Evolutionary conservation across 345 rosid genomes (phyloP), one percentile per base, ranked within the genome.

Genomic region (Noccaea caerulescens): DNA sequence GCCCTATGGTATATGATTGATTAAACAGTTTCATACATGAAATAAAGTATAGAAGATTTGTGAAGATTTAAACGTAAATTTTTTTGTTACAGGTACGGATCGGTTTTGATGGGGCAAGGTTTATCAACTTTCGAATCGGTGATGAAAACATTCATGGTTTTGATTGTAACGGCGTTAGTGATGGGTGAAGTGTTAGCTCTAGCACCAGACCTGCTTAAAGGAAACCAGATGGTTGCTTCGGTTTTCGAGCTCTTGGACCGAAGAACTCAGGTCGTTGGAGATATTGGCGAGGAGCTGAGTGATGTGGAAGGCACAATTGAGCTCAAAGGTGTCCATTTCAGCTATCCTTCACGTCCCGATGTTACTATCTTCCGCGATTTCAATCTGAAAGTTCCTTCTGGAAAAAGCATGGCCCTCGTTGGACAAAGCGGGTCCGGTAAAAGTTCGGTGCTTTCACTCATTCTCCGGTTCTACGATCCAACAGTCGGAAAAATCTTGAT

Each of bases 361-460:
- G 91, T 89, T 6, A 50, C 75, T 4, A 84, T 94, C 72, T 94
- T 94, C 86, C 75, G 75, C 49, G 87, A 84, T 70, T 87, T 94
- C 3, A 63, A 89, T 73, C 83, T 91, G 1, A 83, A 30, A 68
- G 90, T 88, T 33, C 87, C 73, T 38, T 62, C 86, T 4, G 93
- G 96, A 11, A 83, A 84, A 78, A 91, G 87, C 68, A 85, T 94
- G 86, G 98, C 98, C 14, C 79, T 94, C 4, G 95, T 94, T 18
- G 98, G 98, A 38, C 97, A 94, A 61, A 94, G 98, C 53, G 99
- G 98, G 5, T 94, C 96, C 0, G 99, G 99, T 0, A 94, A 94
- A 84, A 91, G 93, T 76, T 85, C 96, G 2, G 89, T 94, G 56
- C 83, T 94, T 68, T 68, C 93, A 5, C 91, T 94, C 33, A 81